Percentiles rank a stretch among this genome's conserved stretches.
These are phyloP conservation scores for Breynia disticha DNA, from an alignment of 441 rosid genomes.

Conservation along the genomic window DNA sequence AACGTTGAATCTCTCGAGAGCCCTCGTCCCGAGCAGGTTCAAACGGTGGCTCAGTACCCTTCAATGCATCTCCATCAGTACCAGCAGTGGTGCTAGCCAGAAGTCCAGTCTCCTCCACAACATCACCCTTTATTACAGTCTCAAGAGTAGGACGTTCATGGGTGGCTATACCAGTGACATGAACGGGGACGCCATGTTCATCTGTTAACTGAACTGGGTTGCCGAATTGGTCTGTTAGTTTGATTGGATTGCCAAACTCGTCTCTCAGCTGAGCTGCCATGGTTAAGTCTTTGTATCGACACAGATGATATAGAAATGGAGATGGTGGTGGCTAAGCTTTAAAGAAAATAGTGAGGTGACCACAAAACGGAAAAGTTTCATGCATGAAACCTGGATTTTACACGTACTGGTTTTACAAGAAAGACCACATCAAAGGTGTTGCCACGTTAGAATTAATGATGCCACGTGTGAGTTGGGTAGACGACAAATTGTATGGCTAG, in stretches of 20 bases:
- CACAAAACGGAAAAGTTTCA: not conserved
- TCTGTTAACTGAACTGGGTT: constrained; percentile 57
- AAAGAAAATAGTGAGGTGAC: no score
- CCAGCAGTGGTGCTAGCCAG: constrained; percentile 5
- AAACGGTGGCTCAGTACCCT: not conserved
- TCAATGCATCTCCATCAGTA: not conserved
- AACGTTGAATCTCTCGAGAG: constrained; percentile 27
- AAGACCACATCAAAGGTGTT: not conserved
- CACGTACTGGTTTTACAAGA: constrained; percentile 22
- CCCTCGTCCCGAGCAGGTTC: not conserved
- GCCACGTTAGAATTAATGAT: constrained; percentile 14
- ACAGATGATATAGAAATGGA: not conserved
- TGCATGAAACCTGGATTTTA: constrained; percentile 14
- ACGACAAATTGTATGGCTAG: no score
- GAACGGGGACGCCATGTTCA: constrained; percentile 55
- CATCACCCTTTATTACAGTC: not conserved
- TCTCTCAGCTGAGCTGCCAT: constrained; percentile 60
- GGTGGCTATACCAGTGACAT: constrained; percentile 48
- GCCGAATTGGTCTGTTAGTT: constrained; percentile 52
- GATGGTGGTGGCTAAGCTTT: constrained; percentile 7
- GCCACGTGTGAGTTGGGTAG: not conserved
- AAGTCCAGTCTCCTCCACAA: constrained; percentile 6
- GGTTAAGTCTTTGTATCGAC: not conserved
- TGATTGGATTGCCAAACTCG: constrained; percentile 50
- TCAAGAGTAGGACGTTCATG: constrained; percentile 1